These are phyloP conservation scores for Diutina pseudorugosa DNA, from an alignment of 1,139 yeast genomes.

Conservation along the genomic window DNA sequence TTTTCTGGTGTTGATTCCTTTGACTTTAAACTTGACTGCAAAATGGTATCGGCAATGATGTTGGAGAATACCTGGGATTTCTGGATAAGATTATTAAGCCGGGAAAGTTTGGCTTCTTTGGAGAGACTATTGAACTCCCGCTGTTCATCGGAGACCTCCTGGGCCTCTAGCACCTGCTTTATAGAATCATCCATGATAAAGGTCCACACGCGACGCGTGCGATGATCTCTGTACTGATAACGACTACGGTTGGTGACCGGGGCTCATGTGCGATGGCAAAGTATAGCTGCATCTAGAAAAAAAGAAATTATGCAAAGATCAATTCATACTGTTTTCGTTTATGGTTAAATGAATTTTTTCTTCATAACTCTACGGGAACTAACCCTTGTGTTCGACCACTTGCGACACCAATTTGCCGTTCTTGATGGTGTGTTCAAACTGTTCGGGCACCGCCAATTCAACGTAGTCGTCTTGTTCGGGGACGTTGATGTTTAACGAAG, in stretches of 20 bases:
- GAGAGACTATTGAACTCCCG: slow-evolving; percentile 30
- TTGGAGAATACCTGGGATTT: slow-evolving; percentile 77
- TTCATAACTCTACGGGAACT: slow-evolving; percentile 3
- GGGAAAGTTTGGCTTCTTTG: slow-evolving; percentile 35
- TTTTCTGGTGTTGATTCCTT: background rate
- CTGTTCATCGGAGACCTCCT: slow-evolving; percentile 11
- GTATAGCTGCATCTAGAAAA: background rate
- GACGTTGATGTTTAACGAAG: slow-evolving; percentile 73
- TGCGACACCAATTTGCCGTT: slow-evolving; percentile 29
- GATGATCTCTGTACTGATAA: background rate
- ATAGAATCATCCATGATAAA: background rate
- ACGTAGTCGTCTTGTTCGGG: slow-evolving; percentile 55
- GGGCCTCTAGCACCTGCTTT: background rate
- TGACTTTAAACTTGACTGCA: slow-evolving; percentile 19
- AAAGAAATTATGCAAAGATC: background rate
- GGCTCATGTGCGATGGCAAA: background rate
- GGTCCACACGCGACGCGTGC: background rate
- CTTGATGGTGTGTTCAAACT: slow-evolving; percentile 50
- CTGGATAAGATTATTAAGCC: slow-evolving; percentile 62
- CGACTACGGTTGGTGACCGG: background rate
- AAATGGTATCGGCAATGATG: slow-evolving; percentile 67
- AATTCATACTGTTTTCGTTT: too few species aligned
- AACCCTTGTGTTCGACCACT: slow-evolving; percentile 38
- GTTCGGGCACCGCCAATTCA: slow-evolving; percentile 83
- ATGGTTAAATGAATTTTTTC: too few species aligned